Conservation (phyloP, 2,329 filamentous ascomycete genomes). For the Cladosporium sp. region DNA sequence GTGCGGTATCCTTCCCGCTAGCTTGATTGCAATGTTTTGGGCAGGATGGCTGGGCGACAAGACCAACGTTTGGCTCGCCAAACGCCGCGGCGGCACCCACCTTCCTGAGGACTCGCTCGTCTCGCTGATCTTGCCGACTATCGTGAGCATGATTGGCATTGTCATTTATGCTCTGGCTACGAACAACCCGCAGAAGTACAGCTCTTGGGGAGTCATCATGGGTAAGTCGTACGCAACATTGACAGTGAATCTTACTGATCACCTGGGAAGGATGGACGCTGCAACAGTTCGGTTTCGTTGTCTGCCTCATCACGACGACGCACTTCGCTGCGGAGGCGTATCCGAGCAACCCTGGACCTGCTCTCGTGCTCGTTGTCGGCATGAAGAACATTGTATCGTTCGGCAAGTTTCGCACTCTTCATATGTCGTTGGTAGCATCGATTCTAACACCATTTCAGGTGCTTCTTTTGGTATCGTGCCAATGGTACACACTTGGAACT, state of each 20-base stretch:
- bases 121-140: conserved; percentile 35
- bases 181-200: conserved; percentile 22
- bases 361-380: conserved; percentile 38
- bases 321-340: conserved; percentile 35
- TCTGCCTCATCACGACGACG: conserved; percentile 34
- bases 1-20: conserved; percentile 27
- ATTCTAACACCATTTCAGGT: background rate
- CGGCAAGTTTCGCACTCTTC: conserved; percentile 9
- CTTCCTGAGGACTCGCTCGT: conserved; percentile 40
- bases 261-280: conserved; percentile 35
- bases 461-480: conserved; percentile 36
- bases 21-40: conserved; percentile 30
- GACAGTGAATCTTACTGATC: conserved; percentile 23
- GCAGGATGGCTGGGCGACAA: conserved; percentile 31
- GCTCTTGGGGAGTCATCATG: conserved; percentile 29
- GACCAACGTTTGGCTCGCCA: conserved; percentile 34
- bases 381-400: conserved; percentile 40
- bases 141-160: conserved; percentile 35
- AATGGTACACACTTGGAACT: conserved; percentile 33
- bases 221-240: conserved; percentile 10
- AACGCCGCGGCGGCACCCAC: conserved; percentile 37
- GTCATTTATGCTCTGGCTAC: conserved; percentile 38
- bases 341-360: conserved; percentile 35
- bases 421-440: background rate
- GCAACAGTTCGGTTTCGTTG: conserved; percentile 30